Base-by-base conservation (phyloP, 495 filamentous ascomycete genomes). In the Aspergillus panamensis region DNA sequence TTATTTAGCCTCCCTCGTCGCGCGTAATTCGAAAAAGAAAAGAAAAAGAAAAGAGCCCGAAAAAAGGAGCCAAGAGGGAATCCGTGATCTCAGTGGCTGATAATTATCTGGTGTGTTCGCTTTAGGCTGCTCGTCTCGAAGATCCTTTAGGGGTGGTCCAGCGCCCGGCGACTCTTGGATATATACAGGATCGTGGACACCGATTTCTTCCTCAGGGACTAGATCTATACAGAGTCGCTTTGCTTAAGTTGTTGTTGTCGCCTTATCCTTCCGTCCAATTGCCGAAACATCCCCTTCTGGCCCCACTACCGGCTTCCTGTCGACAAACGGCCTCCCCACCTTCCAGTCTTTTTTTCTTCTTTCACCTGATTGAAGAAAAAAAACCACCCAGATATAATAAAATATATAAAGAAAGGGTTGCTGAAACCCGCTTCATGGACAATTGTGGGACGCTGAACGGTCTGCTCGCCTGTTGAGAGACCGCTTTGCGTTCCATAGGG, bases 401-500 rank as follows among this genome's bases (percentile, higher is more conserved):
- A 45, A 45, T 17, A 19, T 33, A 29, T 6, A 33, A 60, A 43
- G 3, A 37, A 45, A 51, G 51, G 61, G 55, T 57, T 68, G 62
- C 55, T 29, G 39, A 53, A 59, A 57, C 59, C 45, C 31, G 47
- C 63, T 69, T 66, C 57, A 78, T 74, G 75, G 69, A 71, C 59
- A 72, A 71, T 72, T 77, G 75, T 77, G 77, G 77, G 75, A 77
- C 75, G 75, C 77, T 54, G 63, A 75, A 78, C 72, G 74, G 75
- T 77, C 74, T 75, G 62, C 77, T 79, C 75, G 62, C 67, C 55
- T 51, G 60, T 55, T 77, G 77, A 77, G 77, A 77, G 74, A 70
- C 75, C 75, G 74, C 66, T 78, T 77, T 76, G 77, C 77, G 74
- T 79, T 78, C 75, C 75, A 77, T 77, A 69, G 70, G 75, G 72